Percentiles rank a stretch among this genome's conserved stretches.
These are phyloP conservation scores for Ogataea parapolymorpha DNA, from an alignment of 805 yeast species.

Conservation along the genomic window DNA sequence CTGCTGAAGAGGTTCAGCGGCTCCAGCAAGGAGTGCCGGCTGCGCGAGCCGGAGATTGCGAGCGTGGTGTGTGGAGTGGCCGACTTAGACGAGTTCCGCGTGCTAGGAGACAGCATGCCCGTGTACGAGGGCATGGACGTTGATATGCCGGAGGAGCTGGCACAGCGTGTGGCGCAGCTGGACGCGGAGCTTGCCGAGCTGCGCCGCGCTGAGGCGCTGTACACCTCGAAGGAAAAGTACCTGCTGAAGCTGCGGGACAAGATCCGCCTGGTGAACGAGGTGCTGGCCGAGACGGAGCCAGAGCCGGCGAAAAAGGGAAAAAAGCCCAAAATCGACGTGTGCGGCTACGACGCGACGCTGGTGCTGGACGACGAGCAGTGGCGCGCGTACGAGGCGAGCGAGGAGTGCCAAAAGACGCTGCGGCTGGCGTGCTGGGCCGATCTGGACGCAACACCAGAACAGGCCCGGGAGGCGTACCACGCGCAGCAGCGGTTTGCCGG, in stretches of 20 bases:
- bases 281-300: constrained; percentile 20
- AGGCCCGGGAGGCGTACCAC: constrained; percentile 17
- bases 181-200: constrained; percentile 19
- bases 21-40: constrained; percentile 7
- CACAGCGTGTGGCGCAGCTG: constrained; percentile 20
- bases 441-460: constrained; percentile 3
- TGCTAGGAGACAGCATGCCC: constrained; percentile 42
- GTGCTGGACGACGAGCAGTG: constrained; percentile 22
- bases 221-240: constrained; percentile 18
- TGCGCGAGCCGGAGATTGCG: constrained; percentile 14
- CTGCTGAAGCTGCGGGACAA: constrained; percentile 36
- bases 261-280: constrained; percentile 38
- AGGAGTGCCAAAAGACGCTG: constrained; percentile 3
- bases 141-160: constrained; percentile 3
- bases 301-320: constrained; percentile 20
- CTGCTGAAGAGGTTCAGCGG: constrained; percentile 22
- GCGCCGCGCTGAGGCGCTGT: constrained; percentile 13
- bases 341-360: constrained; percentile 44
- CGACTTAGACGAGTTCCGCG: constrained; percentile 21
- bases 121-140: constrained; percentile 27
- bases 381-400: constrained; percentile 17
- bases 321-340: constrained; percentile 41
- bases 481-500: constrained; percentile 20
- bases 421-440: not conserved
- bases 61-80: constrained; percentile 18